Evolutionary conservation across 2,329 filamentous ascomycete genomes (phyloP).

Genomic region (Tolypocladium capitatum): DNA sequence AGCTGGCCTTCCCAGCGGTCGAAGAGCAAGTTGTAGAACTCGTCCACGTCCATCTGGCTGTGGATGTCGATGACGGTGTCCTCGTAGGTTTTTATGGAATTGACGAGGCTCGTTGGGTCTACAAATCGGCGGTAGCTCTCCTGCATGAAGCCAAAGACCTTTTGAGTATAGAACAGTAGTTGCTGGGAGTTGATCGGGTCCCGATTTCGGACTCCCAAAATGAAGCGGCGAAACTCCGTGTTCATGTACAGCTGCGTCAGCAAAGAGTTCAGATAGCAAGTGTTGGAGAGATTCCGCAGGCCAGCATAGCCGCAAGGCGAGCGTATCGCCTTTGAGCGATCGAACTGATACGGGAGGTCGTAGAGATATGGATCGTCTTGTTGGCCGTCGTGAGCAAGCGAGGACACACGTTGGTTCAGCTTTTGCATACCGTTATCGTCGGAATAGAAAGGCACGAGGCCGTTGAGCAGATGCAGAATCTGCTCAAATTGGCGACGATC

Average conservation of each 20-base stretch:
- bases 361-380: constrained; percentile 41
- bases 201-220: constrained; percentile 50
- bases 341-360: constrained; percentile 47
- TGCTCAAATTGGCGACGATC: constrained; percentile 31
- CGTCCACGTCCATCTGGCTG: constrained; percentile 94
- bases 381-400: background rate
- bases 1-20: constrained; percentile 84
- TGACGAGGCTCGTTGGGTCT: constrained; percentile 60
- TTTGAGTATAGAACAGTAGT: constrained; percentile 65
- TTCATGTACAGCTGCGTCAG: constrained; percentile 97
- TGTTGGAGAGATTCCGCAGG: constrained; percentile 83
- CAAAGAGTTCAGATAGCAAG: constrained; percentile 92
- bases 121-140: constrained; percentile 61
- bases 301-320: constrained; percentile 75
- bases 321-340: constrained; percentile 55
- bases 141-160: constrained; percentile 76
- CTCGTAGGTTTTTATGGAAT: constrained; percentile 69
- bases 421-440: constrained; percentile 23
- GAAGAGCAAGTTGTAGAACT: constrained; percentile 91
- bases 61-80: constrained; percentile 72
- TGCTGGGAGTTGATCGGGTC: constrained; percentile 45
- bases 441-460: constrained; percentile 23
- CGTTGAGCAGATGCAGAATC: constrained; percentile 31
- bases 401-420: background rate
- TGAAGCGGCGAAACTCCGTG: constrained; percentile 69